Evolutionary conservation across 164 flowering plant species (phyloP).

Genomic region (Echeveria elegans): DNA sequence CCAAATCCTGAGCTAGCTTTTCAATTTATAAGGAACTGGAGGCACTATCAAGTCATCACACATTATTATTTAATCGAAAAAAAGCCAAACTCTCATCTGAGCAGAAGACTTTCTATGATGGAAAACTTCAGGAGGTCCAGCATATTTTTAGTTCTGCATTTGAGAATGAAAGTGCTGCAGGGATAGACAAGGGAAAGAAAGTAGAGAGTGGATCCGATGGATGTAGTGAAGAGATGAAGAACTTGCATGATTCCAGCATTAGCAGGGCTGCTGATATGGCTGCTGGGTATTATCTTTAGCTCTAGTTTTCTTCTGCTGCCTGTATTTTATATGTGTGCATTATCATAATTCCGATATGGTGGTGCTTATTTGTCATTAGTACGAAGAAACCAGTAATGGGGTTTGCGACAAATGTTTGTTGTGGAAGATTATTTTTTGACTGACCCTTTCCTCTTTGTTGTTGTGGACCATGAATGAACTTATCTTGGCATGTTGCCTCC

Average conservation of each 20-base stretch:
- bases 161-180: constrained; percentile 45
- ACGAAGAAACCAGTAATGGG: not conserved
- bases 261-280: constrained; percentile 98
- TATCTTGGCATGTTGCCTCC: not conserved
- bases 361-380: not conserved
- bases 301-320: not conserved
- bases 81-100: constrained; percentile 74
- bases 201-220: constrained; percentile 44
- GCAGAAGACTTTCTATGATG: constrained; percentile 72
- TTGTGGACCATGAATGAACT: not conserved
- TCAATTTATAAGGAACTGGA: constrained; percentile 80
- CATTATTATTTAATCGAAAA: constrained; percentile 69
- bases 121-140: constrained; percentile 71
- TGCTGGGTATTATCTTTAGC: constrained; percentile 54
- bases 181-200: constrained; percentile 74
- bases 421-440: not conserved
- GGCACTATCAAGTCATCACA: constrained; percentile 82
- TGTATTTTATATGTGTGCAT: not conserved
- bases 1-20: constrained; percentile 2
- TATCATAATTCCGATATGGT: not conserved
- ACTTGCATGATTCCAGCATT: constrained; percentile 72
- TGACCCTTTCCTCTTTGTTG: not conserved
- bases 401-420: not conserved
- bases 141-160: constrained; percentile 51
- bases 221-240: constrained; percentile 56